A percentile compares a stretch with the other conserved stretches of the same genome.
Evolutionary conservation across 2,329 filamentous ascomycete species (phyloP).

Genomic region (Camillea tinctor): DNA sequence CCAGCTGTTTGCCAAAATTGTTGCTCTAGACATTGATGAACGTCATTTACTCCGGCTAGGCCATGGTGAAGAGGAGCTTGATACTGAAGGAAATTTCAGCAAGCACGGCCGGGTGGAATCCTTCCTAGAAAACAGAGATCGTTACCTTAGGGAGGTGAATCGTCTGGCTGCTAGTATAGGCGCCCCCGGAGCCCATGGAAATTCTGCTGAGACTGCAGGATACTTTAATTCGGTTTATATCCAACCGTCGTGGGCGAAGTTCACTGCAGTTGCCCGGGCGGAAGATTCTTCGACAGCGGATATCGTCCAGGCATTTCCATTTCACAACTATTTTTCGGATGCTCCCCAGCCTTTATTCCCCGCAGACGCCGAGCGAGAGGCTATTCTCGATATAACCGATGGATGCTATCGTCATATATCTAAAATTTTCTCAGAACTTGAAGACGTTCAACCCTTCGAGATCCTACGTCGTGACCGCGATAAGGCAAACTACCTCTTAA

Average conservation of each 20-base stretch:
- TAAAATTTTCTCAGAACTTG: slow-evolving; percentile 87
- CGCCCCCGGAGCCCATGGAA: slow-evolving; percentile 91
- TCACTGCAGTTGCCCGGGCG: slow-evolving; percentile 63
- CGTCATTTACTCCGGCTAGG: slow-evolving; percentile 88
- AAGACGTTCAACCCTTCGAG: slow-evolving; percentile 93
- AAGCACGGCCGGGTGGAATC: slow-evolving; percentile 94
- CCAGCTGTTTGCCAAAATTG: slow-evolving; percentile 96
- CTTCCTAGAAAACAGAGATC: slow-evolving; percentile 83
- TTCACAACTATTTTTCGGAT: slow-evolving; percentile 82
- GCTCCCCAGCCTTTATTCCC: slow-evolving; percentile 85
- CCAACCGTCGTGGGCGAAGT: slow-evolving; percentile 83
- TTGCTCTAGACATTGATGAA: slow-evolving; percentile 93
- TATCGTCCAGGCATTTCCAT: slow-evolving; percentile 77
- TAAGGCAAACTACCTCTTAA: slow-evolving; percentile 92
- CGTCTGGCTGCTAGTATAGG: slow-evolving; percentile 81
- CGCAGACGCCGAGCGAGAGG: slow-evolving; percentile 59
- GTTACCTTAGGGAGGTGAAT: slow-evolving; percentile 78
- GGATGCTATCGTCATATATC: slow-evolving; percentile 88
- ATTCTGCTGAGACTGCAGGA: slow-evolving; percentile 92
- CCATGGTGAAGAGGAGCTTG: slow-evolving; percentile 92
- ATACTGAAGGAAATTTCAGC: slow-evolving; percentile 82
- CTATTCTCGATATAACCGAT: slow-evolving; percentile 71
- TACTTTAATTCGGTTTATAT: slow-evolving; percentile 96
- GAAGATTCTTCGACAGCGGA: slow-evolving; percentile 57
- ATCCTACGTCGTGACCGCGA: slow-evolving; percentile 85